Evolutionary conservation across 163 green algal genomes (phyloP).

Genomic region (Trebouxiophyceae sp.): DNA sequence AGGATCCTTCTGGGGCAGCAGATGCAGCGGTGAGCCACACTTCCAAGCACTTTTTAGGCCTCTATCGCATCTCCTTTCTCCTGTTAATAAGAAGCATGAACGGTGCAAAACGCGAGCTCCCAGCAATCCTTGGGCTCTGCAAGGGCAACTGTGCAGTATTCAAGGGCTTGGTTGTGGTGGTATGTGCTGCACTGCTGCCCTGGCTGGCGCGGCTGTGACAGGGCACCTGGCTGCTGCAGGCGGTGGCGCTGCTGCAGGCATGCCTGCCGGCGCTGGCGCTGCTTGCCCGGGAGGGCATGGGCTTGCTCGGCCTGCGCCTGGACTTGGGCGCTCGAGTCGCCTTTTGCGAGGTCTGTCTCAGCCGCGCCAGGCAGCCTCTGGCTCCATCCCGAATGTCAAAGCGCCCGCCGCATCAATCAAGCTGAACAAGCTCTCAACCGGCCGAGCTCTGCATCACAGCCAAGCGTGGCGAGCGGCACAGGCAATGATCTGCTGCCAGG

Average conservation of each 20-base stretch:
- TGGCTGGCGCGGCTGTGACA: too few relatives aligned
- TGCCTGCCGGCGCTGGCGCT: slow-evolving; percentile 8
- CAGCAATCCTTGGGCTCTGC: too few relatives aligned
- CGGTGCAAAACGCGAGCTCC: too few relatives aligned
- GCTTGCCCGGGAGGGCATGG: slow-evolving; percentile 19
- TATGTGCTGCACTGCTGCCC: too few relatives aligned
- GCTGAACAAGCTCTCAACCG: not conserved
- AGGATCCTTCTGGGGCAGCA: not conserved
- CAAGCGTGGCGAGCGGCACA: not conserved
- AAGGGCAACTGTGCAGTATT: too few relatives aligned
- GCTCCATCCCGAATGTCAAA: not conserved
- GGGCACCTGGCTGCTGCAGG: too few relatives aligned
- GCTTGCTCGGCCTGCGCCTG: slow-evolving; percentile 10
- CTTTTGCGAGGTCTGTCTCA: slow-evolving; percentile 17
- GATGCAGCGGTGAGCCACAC: not conserved
- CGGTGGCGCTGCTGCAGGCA: too few relatives aligned
- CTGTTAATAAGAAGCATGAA: too few relatives aligned
- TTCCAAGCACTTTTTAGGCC: too few relatives aligned
- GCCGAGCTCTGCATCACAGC: not conserved
- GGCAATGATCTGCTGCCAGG: not conserved
- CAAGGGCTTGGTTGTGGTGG: too few relatives aligned
- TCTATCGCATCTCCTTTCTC: too few relatives aligned
- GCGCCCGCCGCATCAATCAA: not conserved
- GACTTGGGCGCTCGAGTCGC: slow-evolving; percentile 11
- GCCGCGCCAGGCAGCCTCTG: not conserved